These are phyloP conservation scores for Jacaranda copaia DNA, from an alignment of 257 asterid species.

Conservation along the genomic window DNA sequence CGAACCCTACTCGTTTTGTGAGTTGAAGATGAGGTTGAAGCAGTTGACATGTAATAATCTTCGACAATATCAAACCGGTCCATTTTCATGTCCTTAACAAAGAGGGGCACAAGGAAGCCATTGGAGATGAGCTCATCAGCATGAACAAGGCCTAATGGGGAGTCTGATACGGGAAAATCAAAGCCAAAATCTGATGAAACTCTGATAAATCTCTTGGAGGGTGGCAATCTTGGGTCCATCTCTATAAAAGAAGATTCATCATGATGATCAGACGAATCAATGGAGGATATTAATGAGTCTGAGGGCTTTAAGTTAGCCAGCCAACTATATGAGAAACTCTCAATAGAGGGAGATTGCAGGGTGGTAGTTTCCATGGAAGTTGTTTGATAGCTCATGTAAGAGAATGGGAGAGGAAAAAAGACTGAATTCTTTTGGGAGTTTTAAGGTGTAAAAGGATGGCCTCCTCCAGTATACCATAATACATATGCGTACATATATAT, in stretches of 20 bases:
- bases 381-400: not conserved
- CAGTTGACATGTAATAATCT: conserved; percentile 26
- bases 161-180: conserved; percentile 63
- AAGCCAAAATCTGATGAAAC: conserved; percentile 70
- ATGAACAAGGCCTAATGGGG: conserved; percentile 57
- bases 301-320: conserved; percentile 49
- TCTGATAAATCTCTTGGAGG: conserved; percentile 75
- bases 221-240: conserved; percentile 89
- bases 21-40: conserved; percentile 26
- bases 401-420: not conserved
- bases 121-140: conserved; percentile 81
- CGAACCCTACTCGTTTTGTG: conserved; percentile 39
- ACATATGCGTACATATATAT: not conserved
- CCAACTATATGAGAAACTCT: conserved; percentile 86
- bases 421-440: conserved; percentile 6
- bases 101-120: conserved; percentile 66
- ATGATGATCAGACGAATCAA: conserved; percentile 44
- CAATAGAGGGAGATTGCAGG: conserved; percentile 61
- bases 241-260: conserved; percentile 81
- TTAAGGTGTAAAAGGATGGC: conserved; percentile 30
- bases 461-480: not conserved
- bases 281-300: conserved; percentile 36
- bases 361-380: conserved; percentile 55
- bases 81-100: conserved; percentile 35
- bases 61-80: not conserved